Evolutionary conservation across 1,284 basidiomycete genomes (phyloP).

Genomic region (Athelia psychrophila): DNA sequence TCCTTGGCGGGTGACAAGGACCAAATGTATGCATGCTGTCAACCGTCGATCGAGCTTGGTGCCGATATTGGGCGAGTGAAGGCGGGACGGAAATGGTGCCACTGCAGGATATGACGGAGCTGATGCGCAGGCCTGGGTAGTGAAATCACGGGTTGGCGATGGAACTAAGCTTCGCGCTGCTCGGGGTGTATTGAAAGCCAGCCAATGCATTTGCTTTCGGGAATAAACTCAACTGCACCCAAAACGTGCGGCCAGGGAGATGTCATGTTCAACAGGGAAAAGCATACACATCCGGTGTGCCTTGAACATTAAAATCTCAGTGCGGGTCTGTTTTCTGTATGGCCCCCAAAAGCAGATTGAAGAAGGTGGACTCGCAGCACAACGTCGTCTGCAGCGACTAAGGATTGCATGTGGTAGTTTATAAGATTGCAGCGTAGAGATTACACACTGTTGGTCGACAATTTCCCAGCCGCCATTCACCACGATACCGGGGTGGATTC

Average conservation of each 20-base stretch:
- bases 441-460: slow-evolving; percentile 47
- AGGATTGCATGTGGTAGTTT: slow-evolving; percentile 5
- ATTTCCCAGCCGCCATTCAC: slow-evolving; percentile 45
- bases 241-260: not conserved
- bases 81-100: slow-evolving; percentile 65
- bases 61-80: slow-evolving; percentile 61
- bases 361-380: slow-evolving; percentile 45
- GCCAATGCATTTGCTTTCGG: slow-evolving; percentile 64
- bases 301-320: slow-evolving; percentile 54
- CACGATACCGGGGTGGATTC: slow-evolving; percentile 46
- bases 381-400: too few species aligned
- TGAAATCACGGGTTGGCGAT: too few species aligned
- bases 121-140: slow-evolving; percentile 46
- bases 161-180: slow-evolving; percentile 51
- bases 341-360: slow-evolving; percentile 65
- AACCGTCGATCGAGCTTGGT: slow-evolving; percentile 47
- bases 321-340: slow-evolving; percentile 44
- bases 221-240: slow-evolving; percentile 42
- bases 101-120: slow-evolving; percentile 80
- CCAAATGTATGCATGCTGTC: slow-evolving; percentile 74
- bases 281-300: slow-evolving; percentile 49
- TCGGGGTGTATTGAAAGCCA: slow-evolving; percentile 82
- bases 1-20: slow-evolving; percentile 19
- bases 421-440: slow-evolving; percentile 6
- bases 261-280: not conserved